phyloP scores from a whole-genome alignment of 768 basidiomycete species.

The Leccinum uliginosum region DNA sequence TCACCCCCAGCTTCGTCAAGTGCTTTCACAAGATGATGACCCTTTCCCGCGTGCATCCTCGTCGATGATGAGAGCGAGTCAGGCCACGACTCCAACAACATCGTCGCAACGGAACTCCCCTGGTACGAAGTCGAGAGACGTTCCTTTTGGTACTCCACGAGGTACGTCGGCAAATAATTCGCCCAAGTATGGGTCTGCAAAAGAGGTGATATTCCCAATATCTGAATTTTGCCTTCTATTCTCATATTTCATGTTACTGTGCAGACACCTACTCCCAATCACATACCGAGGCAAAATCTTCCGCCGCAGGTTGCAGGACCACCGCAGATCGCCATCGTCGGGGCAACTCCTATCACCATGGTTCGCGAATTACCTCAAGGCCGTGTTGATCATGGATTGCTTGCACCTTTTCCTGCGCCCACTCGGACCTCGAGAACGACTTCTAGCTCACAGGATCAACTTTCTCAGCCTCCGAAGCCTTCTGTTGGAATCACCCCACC shows the following conservation, averaged over 20 bases:
- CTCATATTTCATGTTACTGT: constrained; percentile 7
- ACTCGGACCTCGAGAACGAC: constrained; percentile 20
- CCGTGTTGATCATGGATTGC: constrained; percentile 21
- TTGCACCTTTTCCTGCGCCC: constrained; percentile 28
- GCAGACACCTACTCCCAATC: constrained; percentile 23
- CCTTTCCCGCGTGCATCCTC: constrained; percentile 22
- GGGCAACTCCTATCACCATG: constrained; percentile 23
- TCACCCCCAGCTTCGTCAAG: constrained; percentile 28
- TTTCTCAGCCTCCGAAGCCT: constrained; percentile 10
- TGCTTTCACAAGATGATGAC: constrained; percentile 29
- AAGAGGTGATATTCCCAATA: constrained; percentile 21
- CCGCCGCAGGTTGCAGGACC: constrained; percentile 12
- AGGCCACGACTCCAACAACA: constrained; percentile 16
- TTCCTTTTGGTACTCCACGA: constrained; percentile 18
- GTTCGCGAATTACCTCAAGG: constrained; percentile 21
- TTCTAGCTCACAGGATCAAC: constrained; percentile 23
- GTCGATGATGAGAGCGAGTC: constrained; percentile 27
- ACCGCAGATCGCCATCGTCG: constrained; percentile 30
- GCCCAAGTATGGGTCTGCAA: constrained; percentile 18
- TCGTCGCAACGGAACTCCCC: constrained; percentile 27
- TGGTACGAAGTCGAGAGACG: constrained; percentile 13
- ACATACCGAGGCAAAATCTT: constrained; percentile 8
- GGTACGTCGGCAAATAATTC: constrained; percentile 20
- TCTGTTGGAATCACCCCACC: constrained; percentile 6
- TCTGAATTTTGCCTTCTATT: background rate